Evolutionary conservation across 805 yeast species (phyloP), one percentile per base, ranked within the genome.

Genomic region (Sugiyamaella marilandica): DNA sequence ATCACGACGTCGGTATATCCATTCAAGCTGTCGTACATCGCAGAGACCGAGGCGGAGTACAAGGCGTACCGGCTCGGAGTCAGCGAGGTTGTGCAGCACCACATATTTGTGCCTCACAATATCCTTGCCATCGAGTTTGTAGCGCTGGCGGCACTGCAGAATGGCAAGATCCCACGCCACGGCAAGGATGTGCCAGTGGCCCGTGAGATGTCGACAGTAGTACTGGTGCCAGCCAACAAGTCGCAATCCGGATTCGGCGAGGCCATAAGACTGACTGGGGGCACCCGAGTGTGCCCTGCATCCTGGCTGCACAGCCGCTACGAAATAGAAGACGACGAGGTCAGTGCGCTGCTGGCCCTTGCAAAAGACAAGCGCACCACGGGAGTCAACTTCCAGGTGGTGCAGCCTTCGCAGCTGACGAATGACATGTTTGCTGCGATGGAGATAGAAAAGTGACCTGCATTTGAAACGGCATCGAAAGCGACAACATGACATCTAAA

Each of bases 231-330:
- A 37, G 69, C 70, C 24, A 55, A 51, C 21, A 57, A 60, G 52
- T 62, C 73, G 2, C 69, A 72, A 19, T 69, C 75, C 45, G 68
- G 72, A 5, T 62, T 65, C 52, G 68, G 68, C 10, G 94, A 87
- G 67, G 72, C 86, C 14, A 69, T 91, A 52, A 80, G 96, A 66
- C 76, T 92, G 58, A 81, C 92, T 26, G 97, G 97, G 45, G 96
- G 96, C 46, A 68, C 74, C 36, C 75, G 77, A 61, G 75, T 84
- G 24, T 77, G 83, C 50, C 77, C 79, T 55, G 91, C 97, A 61
- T 81, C 88, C 60, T 94, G 95, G 94, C 85, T 87, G 43, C 97
- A 91, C 66, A 87, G 96, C 26, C 73, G 79, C 41, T 83, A 74
- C 70, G 84, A 84, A 68, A 70, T 92, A 52, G 68, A 75, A 31